Base-by-base conservation (phyloP, 2,329 filamentous ascomycete genomes). In the Ascochyta rabiei region DNA sequence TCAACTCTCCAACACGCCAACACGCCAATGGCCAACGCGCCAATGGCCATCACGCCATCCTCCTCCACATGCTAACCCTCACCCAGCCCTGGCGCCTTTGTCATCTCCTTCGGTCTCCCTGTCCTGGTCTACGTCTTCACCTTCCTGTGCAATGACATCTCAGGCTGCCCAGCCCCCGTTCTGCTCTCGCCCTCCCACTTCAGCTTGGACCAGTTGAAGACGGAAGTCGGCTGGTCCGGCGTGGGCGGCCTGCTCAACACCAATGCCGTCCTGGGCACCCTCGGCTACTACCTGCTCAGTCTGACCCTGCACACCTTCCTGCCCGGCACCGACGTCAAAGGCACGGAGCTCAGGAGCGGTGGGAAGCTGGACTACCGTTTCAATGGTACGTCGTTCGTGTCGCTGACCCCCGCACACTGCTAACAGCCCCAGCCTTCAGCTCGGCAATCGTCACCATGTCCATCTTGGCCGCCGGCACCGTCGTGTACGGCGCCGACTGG, bases 131-230 rank as follows among this genome's bases (percentile, higher is more conserved):
- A 95, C 77, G 73, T 87, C 66, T 88, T 93, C 71, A 83, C 87
- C 41, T 96, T 97, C 71, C 81, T 89, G 67, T 97, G 93, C 83
- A 98, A 97, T 78, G 93, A 98, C 74, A 81, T 96, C 60, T 89
- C 91, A 8, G 93, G 95, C 54, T 98, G 95, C 72, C 95, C 93
- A 41, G 88, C 90, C 2, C 91, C 93, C 3, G 91, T 90, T 4
- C 81, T 93, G 8, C 82, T 96, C 33, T 82, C 83, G 63, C 92
- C 90, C 28, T 86, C 83, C 52, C 89, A 84, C 8, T 78, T 96
- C 56, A 86, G 86, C 37, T 79, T 92, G 42, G 84, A 88, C 18
- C 84, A 85, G 66, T 79, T 97, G 64, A 95, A 93, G 79, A 73
- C 80, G 50, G 91, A 97, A 69, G 85, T 91, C 38, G 91, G 89